Percentiles rank a stretch among this genome's conserved stretches.
Conservation (phyloP, 768 basidiomycete species). For the Agaricus blazei region DNA sequence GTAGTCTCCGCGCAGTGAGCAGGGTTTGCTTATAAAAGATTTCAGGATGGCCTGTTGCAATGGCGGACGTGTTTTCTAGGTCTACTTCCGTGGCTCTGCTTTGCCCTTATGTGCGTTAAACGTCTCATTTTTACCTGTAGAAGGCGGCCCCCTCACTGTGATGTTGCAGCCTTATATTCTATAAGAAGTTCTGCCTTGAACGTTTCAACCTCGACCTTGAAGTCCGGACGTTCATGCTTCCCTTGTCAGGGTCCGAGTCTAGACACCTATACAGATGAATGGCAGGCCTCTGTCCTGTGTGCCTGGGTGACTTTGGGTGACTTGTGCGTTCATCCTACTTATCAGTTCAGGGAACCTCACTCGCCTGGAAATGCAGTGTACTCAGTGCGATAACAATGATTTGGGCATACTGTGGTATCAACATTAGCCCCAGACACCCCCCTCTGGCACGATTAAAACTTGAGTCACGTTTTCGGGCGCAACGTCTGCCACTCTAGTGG, state of each 20-base stretch:
- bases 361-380: conserved; percentile 28
- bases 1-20: background rate
- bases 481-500: conserved; percentile 70
- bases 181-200: conserved; percentile 86
- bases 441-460: conserved; percentile 23
- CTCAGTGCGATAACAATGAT: conserved; percentile 55
- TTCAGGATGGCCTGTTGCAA: conserved; percentile 77
- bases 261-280: conserved; percentile 55
- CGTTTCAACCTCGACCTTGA: conserved; percentile 60
- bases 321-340: conserved; percentile 44
- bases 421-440: conserved; percentile 27
- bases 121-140: background rate
- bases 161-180: conserved; percentile 68
- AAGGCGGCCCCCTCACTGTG: background rate
- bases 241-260: conserved; percentile 34
- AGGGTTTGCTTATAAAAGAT: too few species aligned
- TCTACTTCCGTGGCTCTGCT: conserved; percentile 76
- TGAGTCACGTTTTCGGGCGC: conserved; percentile 92
- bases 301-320: conserved; percentile 69
- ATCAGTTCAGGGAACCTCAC: background rate
- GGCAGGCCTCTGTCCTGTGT: conserved; percentile 73
- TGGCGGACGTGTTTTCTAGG: conserved; percentile 85
- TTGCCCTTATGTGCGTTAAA: conserved; percentile 69
- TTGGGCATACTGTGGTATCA: conserved; percentile 40
- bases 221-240: conserved; percentile 15